Percentiles rank a stretch among this genome's conserved stretches.
phyloP scores from a whole-genome alignment of 257 asterid genomes.

The Solanum megistacrolobum region DNA sequence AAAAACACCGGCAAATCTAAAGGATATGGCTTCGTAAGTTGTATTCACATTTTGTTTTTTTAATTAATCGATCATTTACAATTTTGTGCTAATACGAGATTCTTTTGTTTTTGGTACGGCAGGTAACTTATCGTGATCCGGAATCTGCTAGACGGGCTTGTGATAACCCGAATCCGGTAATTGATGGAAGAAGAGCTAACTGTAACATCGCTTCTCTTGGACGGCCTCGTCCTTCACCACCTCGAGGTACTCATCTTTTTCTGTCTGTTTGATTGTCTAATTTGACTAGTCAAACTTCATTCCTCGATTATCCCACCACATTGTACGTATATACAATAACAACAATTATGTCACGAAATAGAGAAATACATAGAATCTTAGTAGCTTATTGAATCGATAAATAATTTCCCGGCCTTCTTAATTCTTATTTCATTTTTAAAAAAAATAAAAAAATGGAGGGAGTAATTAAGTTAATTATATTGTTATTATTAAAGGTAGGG shows the following conservation, averaged over 20 bases:
- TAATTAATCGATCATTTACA: neutral
- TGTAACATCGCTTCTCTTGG: slow-evolving; percentile 93
- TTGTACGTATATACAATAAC: neutral
- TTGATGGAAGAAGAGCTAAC: slow-evolving; percentile 89
- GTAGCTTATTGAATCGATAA: neutral
- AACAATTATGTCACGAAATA: neutral
- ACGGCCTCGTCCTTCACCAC: slow-evolving; percentile 86
- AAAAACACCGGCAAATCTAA: slow-evolving; percentile 91
- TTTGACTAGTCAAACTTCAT: neutral
- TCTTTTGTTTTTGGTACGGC: no score
- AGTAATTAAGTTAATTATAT: neutral
- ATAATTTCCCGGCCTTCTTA: neutral
- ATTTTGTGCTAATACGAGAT: neutral
- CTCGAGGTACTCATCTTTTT: slow-evolving; percentile 29
- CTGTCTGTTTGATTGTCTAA: neutral
- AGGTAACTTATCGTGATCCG: slow-evolving; percentile 92
- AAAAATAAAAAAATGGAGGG: neutral
- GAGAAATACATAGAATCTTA: neutral
- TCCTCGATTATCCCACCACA: neutral
- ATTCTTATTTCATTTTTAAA: no score
- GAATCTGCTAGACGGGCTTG: slow-evolving; percentile 85
- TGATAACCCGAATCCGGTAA: slow-evolving; percentile 74
- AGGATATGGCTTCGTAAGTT: slow-evolving; percentile 91
- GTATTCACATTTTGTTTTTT: neutral
- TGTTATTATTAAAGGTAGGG: slow-evolving; percentile 30